Conservation (phyloP, 306 rosid genomes). For the Astragalus membranaceus region DNA sequence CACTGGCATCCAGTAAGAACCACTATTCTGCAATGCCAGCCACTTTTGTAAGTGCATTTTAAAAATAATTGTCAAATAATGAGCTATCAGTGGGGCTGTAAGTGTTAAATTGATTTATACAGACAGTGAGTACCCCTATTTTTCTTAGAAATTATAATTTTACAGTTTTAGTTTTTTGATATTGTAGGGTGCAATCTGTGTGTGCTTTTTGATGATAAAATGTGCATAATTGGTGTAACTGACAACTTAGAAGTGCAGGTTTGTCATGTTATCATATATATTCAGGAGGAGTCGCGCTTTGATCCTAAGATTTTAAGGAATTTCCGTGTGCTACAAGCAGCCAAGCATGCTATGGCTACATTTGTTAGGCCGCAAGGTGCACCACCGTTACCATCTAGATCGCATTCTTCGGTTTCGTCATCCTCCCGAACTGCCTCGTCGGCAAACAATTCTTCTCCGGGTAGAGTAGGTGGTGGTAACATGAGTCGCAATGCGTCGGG, state of each 20-base stretch:
- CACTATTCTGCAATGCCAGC: no score
- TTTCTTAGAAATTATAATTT: not conserved
- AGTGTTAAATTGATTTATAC: no score
- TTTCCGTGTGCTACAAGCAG: conserved; percentile 74
- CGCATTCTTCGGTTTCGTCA: conserved; percentile 33
- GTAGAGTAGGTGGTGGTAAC: conserved; percentile 61
- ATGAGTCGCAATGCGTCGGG: conserved; percentile 56
- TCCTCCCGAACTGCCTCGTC: conserved; percentile 42
- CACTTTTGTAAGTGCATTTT: no score
- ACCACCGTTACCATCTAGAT: conserved; percentile 41
- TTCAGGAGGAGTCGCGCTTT: conserved; percentile 75
- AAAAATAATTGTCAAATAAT: no score
- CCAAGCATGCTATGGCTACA: conserved; percentile 80
- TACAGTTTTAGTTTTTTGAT: not conserved
- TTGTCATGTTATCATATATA: conserved; percentile 73
- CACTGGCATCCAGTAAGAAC: no score
- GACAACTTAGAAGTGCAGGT: conserved; percentile 66
- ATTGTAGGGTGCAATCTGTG: not conserved
- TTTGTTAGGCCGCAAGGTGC: conserved; percentile 46
- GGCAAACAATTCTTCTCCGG: conserved; percentile 54
- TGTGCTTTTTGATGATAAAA: not conserved
- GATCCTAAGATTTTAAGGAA: conserved; percentile 59
- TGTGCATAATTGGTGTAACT: conserved; percentile 4
- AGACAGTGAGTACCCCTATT: no score
- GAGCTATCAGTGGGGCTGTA: no score